These are phyloP conservation scores for Komagataella pastoris DNA, from an alignment of 805 yeast genomes.

Conservation along the genomic window DNA sequence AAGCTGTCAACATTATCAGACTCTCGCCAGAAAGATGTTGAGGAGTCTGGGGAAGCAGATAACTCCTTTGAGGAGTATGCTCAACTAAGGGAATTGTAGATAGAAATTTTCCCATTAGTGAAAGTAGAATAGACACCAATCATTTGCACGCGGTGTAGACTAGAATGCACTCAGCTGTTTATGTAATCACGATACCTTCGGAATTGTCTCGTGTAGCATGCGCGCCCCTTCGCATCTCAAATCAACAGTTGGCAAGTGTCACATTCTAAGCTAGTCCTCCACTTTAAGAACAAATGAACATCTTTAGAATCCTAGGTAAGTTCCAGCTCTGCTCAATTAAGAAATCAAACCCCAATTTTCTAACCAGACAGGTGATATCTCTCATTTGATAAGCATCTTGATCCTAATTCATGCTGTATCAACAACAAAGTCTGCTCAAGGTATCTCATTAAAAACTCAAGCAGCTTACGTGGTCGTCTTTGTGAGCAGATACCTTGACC, in stretches of 20 bases:
- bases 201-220: neutral
- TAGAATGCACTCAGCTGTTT: neutral
- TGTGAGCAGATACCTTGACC: conserved; percentile 58
- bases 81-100: neutral
- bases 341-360: conserved; percentile 2
- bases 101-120: neutral
- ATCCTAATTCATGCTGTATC: conserved; percentile 63
- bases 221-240: neutral
- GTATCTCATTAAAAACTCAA: conserved; percentile 86
- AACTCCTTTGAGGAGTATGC: conserved; percentile 6
- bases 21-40: conserved; percentile 4
- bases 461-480: conserved; percentile 63
- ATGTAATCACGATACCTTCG: neutral
- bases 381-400: conserved; percentile 71
- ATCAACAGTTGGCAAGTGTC: conserved; percentile 1
- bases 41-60: conserved; percentile 13
- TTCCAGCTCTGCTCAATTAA: neutral
- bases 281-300: conserved; percentile 18
- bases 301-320: conserved; percentile 23
- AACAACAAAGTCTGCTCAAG: conserved; percentile 52
- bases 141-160: neutral
- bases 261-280: neutral
- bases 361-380: conserved; percentile 44
- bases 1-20: conserved; percentile 7
- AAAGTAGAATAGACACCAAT: neutral